phyloP scores from a whole-genome alignment of 768 basidiomycete genomes.

The Leccinum incarnatum region DNA sequence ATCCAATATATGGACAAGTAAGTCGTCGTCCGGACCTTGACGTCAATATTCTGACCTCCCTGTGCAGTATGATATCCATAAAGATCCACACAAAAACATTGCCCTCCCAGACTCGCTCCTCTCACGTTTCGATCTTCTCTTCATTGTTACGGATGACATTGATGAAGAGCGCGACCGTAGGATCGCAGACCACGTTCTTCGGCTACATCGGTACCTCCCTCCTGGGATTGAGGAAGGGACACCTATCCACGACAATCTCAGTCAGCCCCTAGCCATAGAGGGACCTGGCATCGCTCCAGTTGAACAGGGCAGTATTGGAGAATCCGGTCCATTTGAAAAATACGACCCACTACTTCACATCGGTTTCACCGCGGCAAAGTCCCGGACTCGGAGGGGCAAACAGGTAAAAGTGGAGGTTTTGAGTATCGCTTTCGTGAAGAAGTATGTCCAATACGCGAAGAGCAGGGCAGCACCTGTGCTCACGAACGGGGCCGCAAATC shows the following conservation, averaged over 20 bases:
- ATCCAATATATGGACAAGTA: conserved; percentile 97
- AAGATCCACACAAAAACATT: conserved; percentile 98
- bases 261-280: conserved; percentile 86
- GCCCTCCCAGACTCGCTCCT: conserved; percentile 96
- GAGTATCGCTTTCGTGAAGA: conserved; percentile 93
- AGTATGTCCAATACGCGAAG: conserved; percentile 98
- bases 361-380: conserved; percentile 54
- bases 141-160: conserved; percentile 97
- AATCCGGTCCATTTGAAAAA: conserved; percentile 84
- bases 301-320: conserved; percentile 37
- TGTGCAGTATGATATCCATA: conserved; percentile 95
- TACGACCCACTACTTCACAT: conserved; percentile 94
- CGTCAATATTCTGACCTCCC: conserved; percentile 9
- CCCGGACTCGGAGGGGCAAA: conserved; percentile 58
- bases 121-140: conserved; percentile 97
- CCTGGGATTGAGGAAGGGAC: conserved; percentile 97
- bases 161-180: conserved; percentile 90
- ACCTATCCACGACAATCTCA: conserved; percentile 81
- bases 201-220: conserved; percentile 95
- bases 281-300: conserved; percentile 51
- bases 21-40: conserved; percentile 17
- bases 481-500: conserved; percentile 91
- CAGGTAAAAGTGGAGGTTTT: conserved; percentile 76
- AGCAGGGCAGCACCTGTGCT: conserved; percentile 79
- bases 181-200: conserved; percentile 96